phyloP scores from a whole-genome alignment of 2,329 filamentous ascomycete species.

The Daldinia sp. region DNA sequence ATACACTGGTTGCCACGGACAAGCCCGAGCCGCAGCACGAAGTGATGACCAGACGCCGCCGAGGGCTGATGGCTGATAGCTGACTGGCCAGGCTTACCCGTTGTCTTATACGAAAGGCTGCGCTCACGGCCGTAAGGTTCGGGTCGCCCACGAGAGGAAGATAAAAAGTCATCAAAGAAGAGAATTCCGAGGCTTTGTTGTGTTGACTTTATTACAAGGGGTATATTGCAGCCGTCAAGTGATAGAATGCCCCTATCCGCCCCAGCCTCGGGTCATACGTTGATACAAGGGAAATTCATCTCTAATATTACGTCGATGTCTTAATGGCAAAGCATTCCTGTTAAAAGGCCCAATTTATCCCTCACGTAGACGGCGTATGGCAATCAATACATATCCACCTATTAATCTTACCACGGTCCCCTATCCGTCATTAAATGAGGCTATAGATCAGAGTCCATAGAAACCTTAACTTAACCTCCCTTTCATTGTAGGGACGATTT shows the following conservation, averaged over 20 bases:
- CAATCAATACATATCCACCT: slow-evolving; percentile 8
- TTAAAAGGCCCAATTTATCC: neutral
- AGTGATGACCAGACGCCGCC: slow-evolving; percentile 27
- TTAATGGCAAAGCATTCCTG: slow-evolving; percentile 2
- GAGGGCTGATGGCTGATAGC: slow-evolving; percentile 22
- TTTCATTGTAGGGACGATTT: slow-evolving; percentile 3
- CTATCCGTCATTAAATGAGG: slow-evolving; percentile 13
- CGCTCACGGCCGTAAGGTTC: slow-evolving; percentile 36
- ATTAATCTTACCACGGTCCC: slow-evolving; percentile 20
- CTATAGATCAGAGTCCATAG: slow-evolving; percentile 20
- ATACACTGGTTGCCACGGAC: slow-evolving; percentile 1
- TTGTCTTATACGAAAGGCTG: slow-evolving; percentile 18
- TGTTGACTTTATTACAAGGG: slow-evolving; percentile 4
- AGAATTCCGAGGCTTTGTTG: no score
- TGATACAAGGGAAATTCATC: slow-evolving; percentile 25
- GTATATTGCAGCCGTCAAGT: slow-evolving; percentile 3
- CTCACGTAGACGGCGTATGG: neutral
- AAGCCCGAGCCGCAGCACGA: slow-evolving; percentile 13
- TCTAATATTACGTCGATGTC: slow-evolving; percentile 2
- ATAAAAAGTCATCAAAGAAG: neutral
- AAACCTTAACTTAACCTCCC: slow-evolving; percentile 36
- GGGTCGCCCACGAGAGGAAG: neutral
- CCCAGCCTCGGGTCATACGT: neutral
- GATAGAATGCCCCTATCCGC: neutral
- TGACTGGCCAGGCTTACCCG: slow-evolving; percentile 22